These are phyloP conservation scores for Anisodus acutangulus DNA, from an alignment of 257 asterid genomes.

Conservation along the genomic window DNA sequence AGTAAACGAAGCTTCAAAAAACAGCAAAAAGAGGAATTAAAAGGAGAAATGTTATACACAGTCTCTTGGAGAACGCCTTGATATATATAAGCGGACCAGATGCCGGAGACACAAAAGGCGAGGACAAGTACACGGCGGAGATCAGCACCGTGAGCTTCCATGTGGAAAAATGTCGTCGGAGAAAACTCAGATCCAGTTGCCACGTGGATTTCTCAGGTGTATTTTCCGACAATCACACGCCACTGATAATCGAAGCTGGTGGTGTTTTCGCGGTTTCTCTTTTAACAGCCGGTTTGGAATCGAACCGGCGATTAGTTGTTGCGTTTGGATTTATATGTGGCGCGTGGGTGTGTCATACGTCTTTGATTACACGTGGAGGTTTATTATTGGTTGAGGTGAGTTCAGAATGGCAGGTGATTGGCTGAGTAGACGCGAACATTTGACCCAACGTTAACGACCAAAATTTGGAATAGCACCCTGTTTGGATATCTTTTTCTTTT, in stretches of 20 bases:
- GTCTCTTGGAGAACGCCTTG: constrained; percentile 97
- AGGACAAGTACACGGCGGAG: constrained; percentile 77
- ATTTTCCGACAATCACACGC: constrained; percentile 30
- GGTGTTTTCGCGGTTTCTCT: constrained; percentile 17
- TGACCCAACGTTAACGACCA: background rate
- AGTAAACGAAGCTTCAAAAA: constrained; percentile 15
- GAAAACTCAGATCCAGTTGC: constrained; percentile 49
- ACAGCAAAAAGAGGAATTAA: background rate
- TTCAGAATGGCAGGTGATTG: constrained; percentile 49
- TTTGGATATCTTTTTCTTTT: background rate
- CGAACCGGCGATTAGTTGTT: background rate
- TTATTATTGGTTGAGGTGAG: constrained; percentile 43
- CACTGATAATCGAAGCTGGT: background rate
- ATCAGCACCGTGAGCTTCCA: constrained; percentile 79
- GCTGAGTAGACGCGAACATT: constrained; percentile 47
- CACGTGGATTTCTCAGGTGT: constrained; percentile 30
- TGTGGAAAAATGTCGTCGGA: constrained; percentile 30
- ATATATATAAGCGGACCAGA: constrained; percentile 93
- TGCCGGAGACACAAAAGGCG: constrained; percentile 81
- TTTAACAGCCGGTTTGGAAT: constrained; percentile 7
- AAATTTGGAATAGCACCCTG: background rate
- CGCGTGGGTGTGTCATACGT: constrained; percentile 42
- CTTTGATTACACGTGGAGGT: constrained; percentile 50
- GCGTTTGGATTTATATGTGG: background rate
- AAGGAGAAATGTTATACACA: constrained; percentile 40